phyloP scores from a whole-genome alignment of 2,329 filamentous ascomycete genomes.

The Neofusicoccum laricinum region DNA sequence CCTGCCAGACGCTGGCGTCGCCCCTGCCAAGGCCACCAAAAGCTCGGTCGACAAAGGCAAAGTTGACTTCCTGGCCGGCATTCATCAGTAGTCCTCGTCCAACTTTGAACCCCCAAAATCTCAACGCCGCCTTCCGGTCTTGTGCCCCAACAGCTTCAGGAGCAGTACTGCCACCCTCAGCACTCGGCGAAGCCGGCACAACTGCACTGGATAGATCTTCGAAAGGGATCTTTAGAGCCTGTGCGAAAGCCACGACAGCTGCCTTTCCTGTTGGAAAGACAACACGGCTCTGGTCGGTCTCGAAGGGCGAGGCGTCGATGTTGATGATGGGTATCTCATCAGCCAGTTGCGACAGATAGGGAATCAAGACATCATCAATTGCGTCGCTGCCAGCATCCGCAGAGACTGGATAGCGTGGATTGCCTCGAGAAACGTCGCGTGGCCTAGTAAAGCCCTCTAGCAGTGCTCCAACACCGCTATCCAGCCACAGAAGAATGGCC shows the following conservation, averaged over 20 bases:
- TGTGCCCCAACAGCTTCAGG: constrained; percentile 34
- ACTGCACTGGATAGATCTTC: constrained; percentile 47
- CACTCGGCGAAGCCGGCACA: constrained; percentile 22
- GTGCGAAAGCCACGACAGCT: constrained; percentile 57
- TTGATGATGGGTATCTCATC: constrained; percentile 49
- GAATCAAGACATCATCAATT: constrained; percentile 57
- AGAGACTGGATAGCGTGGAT: constrained; percentile 52
- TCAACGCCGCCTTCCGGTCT: constrained; percentile 42
- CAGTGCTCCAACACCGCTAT: constrained; percentile 55
- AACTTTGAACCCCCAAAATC: constrained; percentile 60
- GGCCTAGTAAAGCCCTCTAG: constrained; percentile 53
- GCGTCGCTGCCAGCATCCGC: constrained; percentile 49
- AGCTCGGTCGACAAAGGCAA: constrained; percentile 56
- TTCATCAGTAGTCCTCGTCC: constrained; percentile 59
- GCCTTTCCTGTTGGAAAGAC: constrained; percentile 53
- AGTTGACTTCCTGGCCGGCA: constrained; percentile 54
- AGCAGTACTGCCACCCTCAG: constrained; percentile 18
- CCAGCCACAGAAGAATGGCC: constrained; percentile 61
- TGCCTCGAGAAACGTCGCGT: constrained; percentile 23
- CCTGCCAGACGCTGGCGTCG: constrained; percentile 36
- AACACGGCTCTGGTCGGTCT: constrained; percentile 51
- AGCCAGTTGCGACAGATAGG: constrained; percentile 57
- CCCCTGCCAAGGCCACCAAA: constrained; percentile 58
- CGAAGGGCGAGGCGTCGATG: constrained; percentile 58
- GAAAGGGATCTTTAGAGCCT: constrained; percentile 52